phyloP scores from a whole-genome alignment of 2,329 filamentous ascomycete species.

The Colletotrichum musae region DNA sequence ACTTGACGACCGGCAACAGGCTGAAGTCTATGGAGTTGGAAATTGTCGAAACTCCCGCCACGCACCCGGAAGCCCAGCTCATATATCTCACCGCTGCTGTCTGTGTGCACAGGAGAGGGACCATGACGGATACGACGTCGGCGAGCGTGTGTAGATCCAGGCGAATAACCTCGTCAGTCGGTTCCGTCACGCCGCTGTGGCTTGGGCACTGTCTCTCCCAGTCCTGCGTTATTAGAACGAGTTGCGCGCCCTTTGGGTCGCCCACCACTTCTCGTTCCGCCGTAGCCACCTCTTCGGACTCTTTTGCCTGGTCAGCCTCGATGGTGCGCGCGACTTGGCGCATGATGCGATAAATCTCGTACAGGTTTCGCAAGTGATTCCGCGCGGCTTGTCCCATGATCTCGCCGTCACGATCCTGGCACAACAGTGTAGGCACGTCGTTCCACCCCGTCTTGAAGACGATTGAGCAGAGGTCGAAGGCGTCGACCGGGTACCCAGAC shows the following conservation, averaged over 20 bases:
- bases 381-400: not conserved
- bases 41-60: not conserved
- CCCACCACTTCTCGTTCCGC: too few relatives aligned
- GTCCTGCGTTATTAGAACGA: not conserved
- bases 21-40: not conserved
- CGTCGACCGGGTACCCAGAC: not conserved
- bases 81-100: rapidly evolving
- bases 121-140: not conserved
- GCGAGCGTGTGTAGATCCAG: not conserved
- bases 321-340: not conserved
- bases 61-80: not conserved
- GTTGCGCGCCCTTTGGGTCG: not conserved
- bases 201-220: too few relatives aligned
- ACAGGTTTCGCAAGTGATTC: not conserved
- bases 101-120: not conserved
- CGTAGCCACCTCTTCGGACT: too few relatives aligned
- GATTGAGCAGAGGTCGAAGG: slow-evolving; percentile 1
- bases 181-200: too few relatives aligned
- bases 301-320: not conserved
- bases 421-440: not conserved
- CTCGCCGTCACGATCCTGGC: not conserved
- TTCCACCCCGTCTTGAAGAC: not conserved
- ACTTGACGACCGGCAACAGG: not conserved
- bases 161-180: not conserved
- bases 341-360: not conserved